These are phyloP conservation scores for Penicillium digitatum DNA, from an alignment of 2,329 filamentous ascomycete genomes.

Conservation along the genomic window DNA sequence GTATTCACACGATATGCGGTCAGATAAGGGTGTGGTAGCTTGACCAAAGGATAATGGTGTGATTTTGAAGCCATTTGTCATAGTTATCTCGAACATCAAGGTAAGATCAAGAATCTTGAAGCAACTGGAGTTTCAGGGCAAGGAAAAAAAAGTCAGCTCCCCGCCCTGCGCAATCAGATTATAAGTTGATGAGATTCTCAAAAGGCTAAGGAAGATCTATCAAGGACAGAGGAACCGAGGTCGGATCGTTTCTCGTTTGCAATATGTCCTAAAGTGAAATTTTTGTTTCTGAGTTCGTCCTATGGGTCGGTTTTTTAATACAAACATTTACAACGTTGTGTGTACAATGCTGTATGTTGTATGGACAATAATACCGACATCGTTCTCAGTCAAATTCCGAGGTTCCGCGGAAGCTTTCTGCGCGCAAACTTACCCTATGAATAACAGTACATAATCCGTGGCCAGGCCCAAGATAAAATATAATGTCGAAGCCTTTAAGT, in stretches of 20 bases:
- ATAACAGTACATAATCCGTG: constrained; percentile 1
- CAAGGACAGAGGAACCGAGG: constrained; percentile 5
- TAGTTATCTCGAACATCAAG: background rate
- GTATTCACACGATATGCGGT: constrained; percentile 42
- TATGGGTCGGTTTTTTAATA: background rate
- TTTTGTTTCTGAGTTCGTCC: background rate
- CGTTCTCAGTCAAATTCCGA: background rate
- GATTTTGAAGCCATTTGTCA: constrained; percentile 15
- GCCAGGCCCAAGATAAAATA: background rate
- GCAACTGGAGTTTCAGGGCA: background rate
- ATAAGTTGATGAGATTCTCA: constrained; percentile 1
- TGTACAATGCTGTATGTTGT: background rate
- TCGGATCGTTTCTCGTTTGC: background rate
- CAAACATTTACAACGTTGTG: too few species aligned
- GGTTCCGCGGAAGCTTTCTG: constrained; percentile 2
- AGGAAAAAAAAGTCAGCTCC: background rate
- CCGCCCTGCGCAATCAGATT: background rate
- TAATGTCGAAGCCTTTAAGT: background rate
- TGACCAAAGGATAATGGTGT: constrained; percentile 37
- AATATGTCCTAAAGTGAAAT: background rate
- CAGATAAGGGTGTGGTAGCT: constrained; percentile 48
- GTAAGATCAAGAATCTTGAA: background rate
- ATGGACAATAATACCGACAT: background rate
- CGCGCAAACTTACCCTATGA: background rate
- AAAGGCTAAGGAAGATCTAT: background rate